Conservation (phyloP, 2,329 filamentous ascomycete genomes). For the Aschersonia sp. region DNA sequence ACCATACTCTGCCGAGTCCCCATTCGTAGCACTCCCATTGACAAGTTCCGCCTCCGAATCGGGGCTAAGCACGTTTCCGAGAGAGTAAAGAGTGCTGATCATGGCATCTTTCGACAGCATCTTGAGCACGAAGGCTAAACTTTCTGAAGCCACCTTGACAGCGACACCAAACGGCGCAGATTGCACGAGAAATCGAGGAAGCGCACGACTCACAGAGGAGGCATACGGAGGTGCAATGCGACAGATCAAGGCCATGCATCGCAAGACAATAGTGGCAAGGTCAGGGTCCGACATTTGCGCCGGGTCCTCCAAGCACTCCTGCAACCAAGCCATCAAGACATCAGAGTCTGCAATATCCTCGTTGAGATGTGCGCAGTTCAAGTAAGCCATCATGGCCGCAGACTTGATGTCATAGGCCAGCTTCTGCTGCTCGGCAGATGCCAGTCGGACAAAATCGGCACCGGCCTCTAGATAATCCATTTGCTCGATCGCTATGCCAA, state of each 20-base stretch:
- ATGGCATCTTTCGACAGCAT: slow-evolving; percentile 81
- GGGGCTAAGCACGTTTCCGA: slow-evolving; percentile 89
- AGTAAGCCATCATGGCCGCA: slow-evolving; percentile 63
- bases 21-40: slow-evolving; percentile 31
- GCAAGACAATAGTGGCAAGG: slow-evolving; percentile 65
- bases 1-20: slow-evolving; percentile 31
- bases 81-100: slow-evolving; percentile 87
- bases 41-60: slow-evolving; percentile 39
- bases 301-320: slow-evolving; percentile 64
- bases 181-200: slow-evolving; percentile 82
- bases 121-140: slow-evolving; percentile 67
- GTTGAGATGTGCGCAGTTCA: slow-evolving; percentile 74
- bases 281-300: slow-evolving; percentile 69
- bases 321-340: slow-evolving; percentile 69
- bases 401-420: slow-evolving; percentile 79
- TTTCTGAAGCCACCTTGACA: slow-evolving; percentile 67
- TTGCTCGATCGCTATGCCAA: slow-evolving; percentile 63
- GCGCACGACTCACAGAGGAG: slow-evolving; percentile 58
- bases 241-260: slow-evolving; percentile 69
- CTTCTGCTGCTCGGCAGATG: slow-evolving; percentile 73
- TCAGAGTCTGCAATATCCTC: slow-evolving; percentile 71
- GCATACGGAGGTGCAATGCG: slow-evolving; percentile 60
- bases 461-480: slow-evolving; percentile 79
- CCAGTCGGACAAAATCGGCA: slow-evolving; percentile 70
- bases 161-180: slow-evolving; percentile 55